phyloP scores from a whole-genome alignment of 2,329 filamentous ascomycete genomes.

The Colletotrichum abscissum region DNA sequence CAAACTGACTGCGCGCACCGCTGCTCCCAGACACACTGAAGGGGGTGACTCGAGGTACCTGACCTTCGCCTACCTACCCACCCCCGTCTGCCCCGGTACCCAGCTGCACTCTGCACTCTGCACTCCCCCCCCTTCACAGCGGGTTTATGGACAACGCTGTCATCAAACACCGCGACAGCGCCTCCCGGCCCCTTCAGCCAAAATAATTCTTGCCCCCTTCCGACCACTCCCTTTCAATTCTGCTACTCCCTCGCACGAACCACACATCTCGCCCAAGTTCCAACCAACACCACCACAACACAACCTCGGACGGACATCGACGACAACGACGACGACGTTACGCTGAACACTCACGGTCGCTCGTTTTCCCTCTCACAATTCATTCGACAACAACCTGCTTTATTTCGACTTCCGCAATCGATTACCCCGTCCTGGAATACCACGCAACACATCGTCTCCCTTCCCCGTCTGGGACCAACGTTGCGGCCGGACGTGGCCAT shows the following conservation, averaged over 20 bases:
- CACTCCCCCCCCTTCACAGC: constrained; percentile 21
- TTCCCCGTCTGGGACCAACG: constrained; percentile 26
- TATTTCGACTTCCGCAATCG: not conserved
- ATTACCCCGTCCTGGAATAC: constrained; percentile 17
- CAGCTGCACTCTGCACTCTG: not conserved
- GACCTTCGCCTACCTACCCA: not conserved
- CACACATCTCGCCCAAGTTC: constrained; percentile 14
- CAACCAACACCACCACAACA: constrained; percentile 31
- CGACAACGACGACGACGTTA: constrained; percentile 23
- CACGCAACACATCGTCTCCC: not conserved
- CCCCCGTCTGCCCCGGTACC: not conserved
- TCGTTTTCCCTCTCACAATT: constrained; percentile 23
- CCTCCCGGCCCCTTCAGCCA: constrained; percentile 34
- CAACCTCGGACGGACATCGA: constrained; percentile 30
- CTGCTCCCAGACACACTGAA: not conserved
- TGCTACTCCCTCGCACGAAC: constrained; percentile 35
- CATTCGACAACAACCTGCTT: constrained; percentile 1
- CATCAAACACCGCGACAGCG: constrained; percentile 36
- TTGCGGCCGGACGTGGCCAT: constrained; percentile 46
- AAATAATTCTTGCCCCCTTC: constrained; percentile 37
- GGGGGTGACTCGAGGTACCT: constrained; percentile 1
- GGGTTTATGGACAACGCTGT: constrained; percentile 36
- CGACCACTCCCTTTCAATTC: constrained; percentile 34
- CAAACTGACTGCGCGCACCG: not conserved
- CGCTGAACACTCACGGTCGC: constrained; percentile 29